A percentile compares a stretch with the other conserved stretches of the same genome.
phyloP scores from a whole-genome alignment of 2,329 filamentous ascomycete species.

The Fusarium anguioides region DNA sequence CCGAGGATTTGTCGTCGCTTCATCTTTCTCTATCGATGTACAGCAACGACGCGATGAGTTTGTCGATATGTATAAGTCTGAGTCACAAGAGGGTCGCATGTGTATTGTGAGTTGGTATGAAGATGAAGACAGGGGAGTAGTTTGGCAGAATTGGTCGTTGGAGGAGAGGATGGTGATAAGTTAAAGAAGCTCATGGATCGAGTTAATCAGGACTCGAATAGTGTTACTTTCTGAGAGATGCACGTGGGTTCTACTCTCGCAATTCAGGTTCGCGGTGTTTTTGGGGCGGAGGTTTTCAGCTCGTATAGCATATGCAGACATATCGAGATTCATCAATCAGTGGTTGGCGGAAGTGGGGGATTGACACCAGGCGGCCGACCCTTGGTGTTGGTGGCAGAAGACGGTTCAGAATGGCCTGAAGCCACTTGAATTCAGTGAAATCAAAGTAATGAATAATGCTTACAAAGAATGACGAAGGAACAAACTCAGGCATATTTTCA shows the following conservation, averaged over 20 bases:
- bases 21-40: constrained; percentile 46
- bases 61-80: constrained; percentile 39
- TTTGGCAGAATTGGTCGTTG: constrained; percentile 48
- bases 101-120: constrained; percentile 50
- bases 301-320: background rate
- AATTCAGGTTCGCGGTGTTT: background rate
- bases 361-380: constrained; percentile 29
- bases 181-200: constrained; percentile 39
- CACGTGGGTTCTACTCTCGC: background rate
- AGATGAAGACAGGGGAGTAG: constrained; percentile 42
- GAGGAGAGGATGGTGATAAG: constrained; percentile 40
- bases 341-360: constrained; percentile 23
- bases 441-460: background rate
- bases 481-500: background rate
- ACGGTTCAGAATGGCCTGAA: constrained; percentile 1
- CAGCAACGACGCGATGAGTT: constrained; percentile 41
- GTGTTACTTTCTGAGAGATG: constrained; percentile 45
- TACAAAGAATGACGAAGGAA: background rate
- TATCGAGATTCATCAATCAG: background rate
- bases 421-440: constrained; percentile 5
- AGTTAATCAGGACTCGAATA: constrained; percentile 44
- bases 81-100: constrained; percentile 46
- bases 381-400: constrained; percentile 18
- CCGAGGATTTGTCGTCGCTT: constrained; percentile 43
- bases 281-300: background rate